phyloP scores from a whole-genome alignment of 768 basidiomycete species.

The Suillus variegatus region DNA sequence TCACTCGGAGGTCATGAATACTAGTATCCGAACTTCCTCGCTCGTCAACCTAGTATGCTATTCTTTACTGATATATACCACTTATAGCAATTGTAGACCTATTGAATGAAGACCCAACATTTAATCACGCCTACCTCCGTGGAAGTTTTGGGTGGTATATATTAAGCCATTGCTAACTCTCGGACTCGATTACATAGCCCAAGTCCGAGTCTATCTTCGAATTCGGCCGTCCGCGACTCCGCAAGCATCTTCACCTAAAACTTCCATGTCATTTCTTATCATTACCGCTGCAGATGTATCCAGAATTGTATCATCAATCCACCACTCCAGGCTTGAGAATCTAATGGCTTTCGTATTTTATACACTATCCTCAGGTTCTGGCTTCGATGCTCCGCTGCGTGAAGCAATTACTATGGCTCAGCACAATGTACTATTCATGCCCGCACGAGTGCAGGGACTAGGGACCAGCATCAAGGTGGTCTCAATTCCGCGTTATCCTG shows the following conservation, averaged over 20 bases:
- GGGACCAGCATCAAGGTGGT: constrained; percentile 83
- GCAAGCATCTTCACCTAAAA: not conserved
- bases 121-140: no score
- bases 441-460: constrained; percentile 54
- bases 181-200: no score
- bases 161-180: no score
- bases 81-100: no score
- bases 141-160: no score
- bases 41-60: no score
- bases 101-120: no score
- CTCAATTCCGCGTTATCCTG: constrained; percentile 55
- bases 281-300: constrained; percentile 64
- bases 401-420: constrained; percentile 50
- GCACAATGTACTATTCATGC: constrained; percentile 82
- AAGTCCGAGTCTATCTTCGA: no score
- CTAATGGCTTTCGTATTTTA: constrained; percentile 63
- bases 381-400: constrained; percentile 52
- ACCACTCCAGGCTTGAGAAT: constrained; percentile 45
- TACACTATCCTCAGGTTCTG: constrained; percentile 39
- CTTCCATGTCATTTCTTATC: constrained; percentile 52
- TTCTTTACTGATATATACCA: no score
- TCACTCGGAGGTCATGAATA: no score
- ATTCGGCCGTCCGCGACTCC: no score
- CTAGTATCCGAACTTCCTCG: no score
- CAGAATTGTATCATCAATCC: constrained; percentile 44